Percentiles rank a stretch among this genome's conserved stretches.
Conservation (phyloP, 2,329 filamentous ascomycete genomes). For the Fusarium poae region DNA sequence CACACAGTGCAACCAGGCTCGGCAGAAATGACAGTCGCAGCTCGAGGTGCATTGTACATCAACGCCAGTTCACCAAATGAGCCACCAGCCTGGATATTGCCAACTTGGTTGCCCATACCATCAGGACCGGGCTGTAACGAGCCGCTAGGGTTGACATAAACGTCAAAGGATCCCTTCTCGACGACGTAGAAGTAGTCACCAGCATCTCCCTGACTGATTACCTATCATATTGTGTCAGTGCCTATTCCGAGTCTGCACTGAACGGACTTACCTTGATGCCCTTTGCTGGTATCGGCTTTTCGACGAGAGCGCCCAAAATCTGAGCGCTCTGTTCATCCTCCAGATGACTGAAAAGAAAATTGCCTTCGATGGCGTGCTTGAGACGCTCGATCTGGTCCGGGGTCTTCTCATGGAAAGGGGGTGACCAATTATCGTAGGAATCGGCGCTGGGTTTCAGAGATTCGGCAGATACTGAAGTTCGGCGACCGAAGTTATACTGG, state of each 20-base stretch:
- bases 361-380: slow-evolving; percentile 83
- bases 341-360: slow-evolving; percentile 94
- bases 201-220: slow-evolving; percentile 94
- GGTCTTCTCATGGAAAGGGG: slow-evolving; percentile 87
- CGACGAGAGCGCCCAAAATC: slow-evolving; percentile 89
- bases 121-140: slow-evolving; percentile 82
- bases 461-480: slow-evolving; percentile 96
- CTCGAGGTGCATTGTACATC: slow-evolving; percentile 98
- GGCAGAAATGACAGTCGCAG: slow-evolving; percentile 90
- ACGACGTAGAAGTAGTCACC: slow-evolving; percentile 99
- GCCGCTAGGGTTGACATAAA: slow-evolving; percentile 86
- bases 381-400: slow-evolving; percentile 84
- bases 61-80: slow-evolving; percentile 97
- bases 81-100: slow-evolving; percentile 84
- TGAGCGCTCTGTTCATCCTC: slow-evolving; percentile 92
- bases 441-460: slow-evolving; percentile 91
- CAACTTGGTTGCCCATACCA: slow-evolving; percentile 86
- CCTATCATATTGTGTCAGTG: slow-evolving; percentile 64
- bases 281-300: slow-evolving; percentile 95
- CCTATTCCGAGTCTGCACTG: not conserved
- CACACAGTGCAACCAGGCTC: slow-evolving; percentile 85
- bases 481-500: slow-evolving; percentile 93
- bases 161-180: slow-evolving; percentile 89
- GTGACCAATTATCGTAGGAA: slow-evolving; percentile 88
- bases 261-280: slow-evolving; percentile 73